Evolutionary conservation across 805 yeast genomes (phyloP), one percentile per base, ranked within the genome.

Genomic region (Lachancea quebecensis): DNA sequence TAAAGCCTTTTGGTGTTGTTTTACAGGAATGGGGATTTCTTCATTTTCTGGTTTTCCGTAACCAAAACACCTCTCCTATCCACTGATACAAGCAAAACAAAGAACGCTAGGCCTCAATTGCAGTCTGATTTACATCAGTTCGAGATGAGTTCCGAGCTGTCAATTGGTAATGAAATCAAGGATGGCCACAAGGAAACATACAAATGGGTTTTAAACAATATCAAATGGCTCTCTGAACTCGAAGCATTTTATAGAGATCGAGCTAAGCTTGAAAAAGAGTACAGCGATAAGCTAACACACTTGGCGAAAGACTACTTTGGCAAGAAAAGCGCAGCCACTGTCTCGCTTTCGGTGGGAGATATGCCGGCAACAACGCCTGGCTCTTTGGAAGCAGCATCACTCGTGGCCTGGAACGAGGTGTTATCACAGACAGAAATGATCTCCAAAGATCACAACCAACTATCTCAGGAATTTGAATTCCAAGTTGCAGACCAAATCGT

Each of bases 341-440:
- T 91, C 0, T 62, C 68, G 11, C 65, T 93, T 27, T 79, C 90
- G 37, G 99, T 93, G 2, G 99, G 99, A 21, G 95, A 87, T 49
- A 77, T 77, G 14, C 99, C 99, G 0, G 75, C 80, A 35, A 77
- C 86, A 36, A 93, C 99, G 0, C 98, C 99, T 0, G 99, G 99
- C 0, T 88, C 97, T 0, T 70, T 91, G 41, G 98, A 93, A 60
- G 75, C 85, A 51, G 95, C 96, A 0, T 73, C 85, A 12, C 67
- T 90, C 50, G 95, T 86, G 10, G 78, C 95, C 1, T 91, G 99
- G 99, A 87, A 78, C 38, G 95, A 88, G 51, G 77, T 90, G 6
- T 73, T 91, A 48, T 74, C 84, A 2, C 93, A 87, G 58, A 86
- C 96, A 1, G 97, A 90, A 64, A 68, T 74, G 18, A 76, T 85